Base-by-base conservation (phyloP, 2,329 filamentous ascomycete genomes). In the Colletotrichum nymphaeae region DNA sequence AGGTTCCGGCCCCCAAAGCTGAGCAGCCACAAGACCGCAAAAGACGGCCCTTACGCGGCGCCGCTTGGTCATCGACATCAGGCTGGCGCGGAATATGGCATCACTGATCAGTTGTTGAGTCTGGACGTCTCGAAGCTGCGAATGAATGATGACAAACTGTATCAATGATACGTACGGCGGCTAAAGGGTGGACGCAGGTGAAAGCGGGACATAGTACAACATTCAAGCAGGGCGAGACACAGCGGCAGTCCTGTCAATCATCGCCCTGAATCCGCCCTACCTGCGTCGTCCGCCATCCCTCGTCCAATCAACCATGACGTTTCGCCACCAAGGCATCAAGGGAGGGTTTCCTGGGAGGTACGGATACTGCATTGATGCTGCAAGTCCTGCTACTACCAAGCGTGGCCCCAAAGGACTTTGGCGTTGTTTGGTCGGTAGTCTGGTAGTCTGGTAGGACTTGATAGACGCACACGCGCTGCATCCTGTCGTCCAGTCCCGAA, bases 221-320 rank as follows among this genome's bases (percentile, higher is more conserved):
- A 11, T 19, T 37, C 16, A 58, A 58, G 28, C 14, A 35, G 42
- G 63, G 56, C 24, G 30, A 67, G 56, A 56, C 63, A 30, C 32
- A 67, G 65, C 69, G 58, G 65, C 37, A 72, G 66, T 72, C 66
- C 37, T 16, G 42, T 69, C 69, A 72, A 72, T 53, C 64, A 72
- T 42, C 22, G 32, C 69, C 66, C 69, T 72, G 69, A 64, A 35
- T 64, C 52, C 70, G 70, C 70, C 70, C 66, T 69, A 55, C 66
- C 24, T 57, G 32, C 22, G 37, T 69, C 53, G 35, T 53, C 59
- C 32, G 59, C 63, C 30, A 19, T 22, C 9, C 26, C 30, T 62
- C 55, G 32, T 53, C 69, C 66, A 72, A 69, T 69, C 66, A 58
- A 14, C 32, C 35, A 24, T 16, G 11, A n/a, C 7, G 22, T 26